Conservation (phyloP, 306 rosid species). For the Macrotyloma uniflorum region DNA sequence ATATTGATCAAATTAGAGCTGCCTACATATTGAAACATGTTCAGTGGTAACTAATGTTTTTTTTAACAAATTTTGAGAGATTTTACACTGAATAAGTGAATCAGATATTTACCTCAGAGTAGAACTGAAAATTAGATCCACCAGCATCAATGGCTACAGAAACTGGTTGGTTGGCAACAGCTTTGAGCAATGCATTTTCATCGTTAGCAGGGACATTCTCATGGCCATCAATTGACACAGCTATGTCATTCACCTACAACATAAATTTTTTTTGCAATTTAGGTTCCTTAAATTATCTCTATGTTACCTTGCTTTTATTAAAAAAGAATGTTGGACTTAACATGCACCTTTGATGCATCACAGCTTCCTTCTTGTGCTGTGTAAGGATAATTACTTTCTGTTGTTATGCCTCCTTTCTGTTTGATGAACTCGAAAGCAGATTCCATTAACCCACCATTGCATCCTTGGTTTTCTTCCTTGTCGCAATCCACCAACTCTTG, state of each 20-base stretch:
- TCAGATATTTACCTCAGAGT: constrained; percentile 51
- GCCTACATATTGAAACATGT: background rate
- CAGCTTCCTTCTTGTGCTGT: constrained; percentile 46
- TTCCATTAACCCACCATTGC: constrained; percentile 64
- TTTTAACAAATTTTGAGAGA: background rate
- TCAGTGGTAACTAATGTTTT: background rate
- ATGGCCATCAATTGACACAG: constrained; percentile 63
- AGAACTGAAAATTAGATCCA: constrained; percentile 61
- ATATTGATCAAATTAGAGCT: too few species aligned
- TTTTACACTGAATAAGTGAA: background rate
- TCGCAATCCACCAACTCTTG: constrained; percentile 63
- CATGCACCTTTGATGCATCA: constrained; percentile 49
- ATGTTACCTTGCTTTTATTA: background rate
- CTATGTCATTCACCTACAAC: constrained; percentile 43
- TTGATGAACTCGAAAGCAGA: constrained; percentile 57
- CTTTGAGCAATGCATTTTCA: constrained; percentile 58
- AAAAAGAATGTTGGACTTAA: background rate
- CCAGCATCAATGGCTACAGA: constrained; percentile 65
- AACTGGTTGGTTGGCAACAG: constrained; percentile 60
- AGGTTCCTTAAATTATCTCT: background rate
- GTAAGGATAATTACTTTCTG: constrained; percentile 57
- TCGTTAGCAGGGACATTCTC: constrained; percentile 53
- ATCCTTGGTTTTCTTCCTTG: constrained; percentile 47
- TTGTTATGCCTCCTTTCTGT: constrained; percentile 54
- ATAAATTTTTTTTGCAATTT: constrained; percentile 10